Evolutionary conservation across 129 eudicot genomes (phyloP).

Genomic region (Kitagawia praeruptora): DNA sequence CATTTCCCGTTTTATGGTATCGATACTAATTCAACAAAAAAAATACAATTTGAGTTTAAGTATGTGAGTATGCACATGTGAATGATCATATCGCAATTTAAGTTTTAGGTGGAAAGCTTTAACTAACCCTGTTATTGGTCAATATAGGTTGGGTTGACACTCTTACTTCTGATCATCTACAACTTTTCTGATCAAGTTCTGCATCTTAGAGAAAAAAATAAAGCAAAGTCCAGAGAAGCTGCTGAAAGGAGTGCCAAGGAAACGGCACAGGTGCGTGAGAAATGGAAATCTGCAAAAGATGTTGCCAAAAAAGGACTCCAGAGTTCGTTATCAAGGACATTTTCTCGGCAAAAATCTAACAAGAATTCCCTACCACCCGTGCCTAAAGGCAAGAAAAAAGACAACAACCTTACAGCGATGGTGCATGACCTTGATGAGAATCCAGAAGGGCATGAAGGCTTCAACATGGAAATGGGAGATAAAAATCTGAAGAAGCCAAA

Average conservation of each 20-base stretch:
- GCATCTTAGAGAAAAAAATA: conserved; percentile 49
- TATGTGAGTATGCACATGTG: neutral
- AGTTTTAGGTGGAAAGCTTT: neutral
- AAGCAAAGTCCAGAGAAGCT: conserved; percentile 90
- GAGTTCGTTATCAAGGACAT: conserved; percentile 50
- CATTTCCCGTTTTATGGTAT: neutral
- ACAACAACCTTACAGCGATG: conserved; percentile 46
- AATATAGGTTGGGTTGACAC: conserved; percentile 53
- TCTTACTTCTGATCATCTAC: conserved; percentile 63
- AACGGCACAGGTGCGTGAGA: conserved; percentile 58
- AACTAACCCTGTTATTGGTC: conserved; percentile 1
- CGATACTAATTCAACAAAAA: neutral
- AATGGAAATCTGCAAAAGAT: conserved; percentile 76
- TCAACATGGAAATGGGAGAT: conserved; percentile 54
- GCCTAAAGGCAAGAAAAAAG: conserved; percentile 37
- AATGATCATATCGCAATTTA: neutral
- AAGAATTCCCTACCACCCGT: conserved; percentile 27
- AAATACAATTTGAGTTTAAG: neutral
- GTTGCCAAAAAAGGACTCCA: conserved; percentile 50
- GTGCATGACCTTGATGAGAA: conserved; percentile 57
- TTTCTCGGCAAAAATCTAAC: conserved; percentile 49
- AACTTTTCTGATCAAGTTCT: conserved; percentile 82
- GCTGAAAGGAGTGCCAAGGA: conserved; percentile 80
- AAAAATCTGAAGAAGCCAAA: conserved; percentile 40
- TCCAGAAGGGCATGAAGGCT: conserved; percentile 50